Evolutionary conservation across 1,284 basidiomycete species (phyloP).

Genomic region (Puccinia novopanici): DNA sequence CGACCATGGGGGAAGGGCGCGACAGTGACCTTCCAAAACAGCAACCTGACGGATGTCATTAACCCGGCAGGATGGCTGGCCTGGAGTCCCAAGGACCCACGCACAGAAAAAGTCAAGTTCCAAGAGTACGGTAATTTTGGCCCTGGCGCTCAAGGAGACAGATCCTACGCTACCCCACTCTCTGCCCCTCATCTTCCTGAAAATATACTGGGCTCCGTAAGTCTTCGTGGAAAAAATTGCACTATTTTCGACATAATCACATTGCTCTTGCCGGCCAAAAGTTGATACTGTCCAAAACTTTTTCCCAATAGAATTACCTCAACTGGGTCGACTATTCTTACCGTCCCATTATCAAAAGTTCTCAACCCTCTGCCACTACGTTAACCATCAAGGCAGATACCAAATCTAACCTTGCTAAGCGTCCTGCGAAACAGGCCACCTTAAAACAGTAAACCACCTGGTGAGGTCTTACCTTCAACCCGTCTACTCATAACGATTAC

Average conservation of each 20-base stretch:
- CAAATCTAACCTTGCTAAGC: not conserved
- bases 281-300: not conserved
- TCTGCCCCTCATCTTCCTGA: conserved; percentile 8
- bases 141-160: conserved; percentile 12
- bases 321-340: conserved; percentile 16
- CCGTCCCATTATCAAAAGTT: conserved; percentile 4
- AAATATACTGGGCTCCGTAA: conserved; percentile 22
- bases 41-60: conserved; percentile 29
- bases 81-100: conserved; percentile 9
- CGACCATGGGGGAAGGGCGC: conserved; percentile 37
- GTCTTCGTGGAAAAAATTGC: not conserved
- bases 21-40: conserved; percentile 20
- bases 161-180: not conserved
- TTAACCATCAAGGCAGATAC: not conserved
- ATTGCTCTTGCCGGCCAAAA: not conserved
- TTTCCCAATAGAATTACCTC: not conserved
- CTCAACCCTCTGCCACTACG: not conserved
- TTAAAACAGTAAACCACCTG: too few species aligned
- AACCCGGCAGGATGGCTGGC: conserved; percentile 38
- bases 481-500: too few species aligned
- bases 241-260: not conserved
- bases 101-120: conserved; percentile 21
- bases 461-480: too few species aligned
- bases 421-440: conserved; percentile 1
- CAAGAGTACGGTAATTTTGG: conserved; percentile 37